Conservation (phyloP, 306 rosid genomes). For the Senna tora region DNA sequence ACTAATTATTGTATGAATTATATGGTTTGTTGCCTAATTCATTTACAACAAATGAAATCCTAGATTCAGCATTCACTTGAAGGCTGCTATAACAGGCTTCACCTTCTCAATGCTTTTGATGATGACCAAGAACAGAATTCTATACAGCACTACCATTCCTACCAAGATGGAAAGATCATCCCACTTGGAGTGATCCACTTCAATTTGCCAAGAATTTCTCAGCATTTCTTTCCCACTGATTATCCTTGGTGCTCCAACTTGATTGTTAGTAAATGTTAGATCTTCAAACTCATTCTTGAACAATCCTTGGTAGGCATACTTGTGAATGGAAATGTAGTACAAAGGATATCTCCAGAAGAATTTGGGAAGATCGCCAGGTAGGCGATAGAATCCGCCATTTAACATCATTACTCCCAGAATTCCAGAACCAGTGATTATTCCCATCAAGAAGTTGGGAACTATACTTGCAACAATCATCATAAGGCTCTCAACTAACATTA, state of each 20-base stretch:
- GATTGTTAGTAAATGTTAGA: slow-evolving; percentile 10
- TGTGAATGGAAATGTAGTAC: slow-evolving; percentile 53
- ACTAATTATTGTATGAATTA: background rate
- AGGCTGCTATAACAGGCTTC: slow-evolving; percentile 28
- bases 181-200: slow-evolving; percentile 56
- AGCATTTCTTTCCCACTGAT: slow-evolving; percentile 49
- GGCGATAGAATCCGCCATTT: slow-evolving; percentile 52
- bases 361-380: slow-evolving; percentile 53
- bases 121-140: slow-evolving; percentile 48
- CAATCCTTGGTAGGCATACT: slow-evolving; percentile 58
- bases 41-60: slow-evolving; percentile 9
- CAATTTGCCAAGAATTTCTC: slow-evolving; percentile 35
- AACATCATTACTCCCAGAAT: slow-evolving; percentile 55
- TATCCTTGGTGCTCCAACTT: background rate
- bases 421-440: slow-evolving; percentile 61
- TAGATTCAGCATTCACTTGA: background rate
- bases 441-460: slow-evolving; percentile 60
- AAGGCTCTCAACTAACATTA: slow-evolving; percentile 63
- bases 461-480: slow-evolving; percentile 64
- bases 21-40: background rate
- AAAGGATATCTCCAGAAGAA: slow-evolving; percentile 54
- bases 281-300: slow-evolving; percentile 63
- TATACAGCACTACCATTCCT: slow-evolving; percentile 49
- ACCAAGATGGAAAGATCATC: slow-evolving; percentile 49
- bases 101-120: slow-evolving; percentile 46